phyloP scores from a whole-genome alignment of 352 stramenopile species.

The Phytophthora capsici region DNA sequence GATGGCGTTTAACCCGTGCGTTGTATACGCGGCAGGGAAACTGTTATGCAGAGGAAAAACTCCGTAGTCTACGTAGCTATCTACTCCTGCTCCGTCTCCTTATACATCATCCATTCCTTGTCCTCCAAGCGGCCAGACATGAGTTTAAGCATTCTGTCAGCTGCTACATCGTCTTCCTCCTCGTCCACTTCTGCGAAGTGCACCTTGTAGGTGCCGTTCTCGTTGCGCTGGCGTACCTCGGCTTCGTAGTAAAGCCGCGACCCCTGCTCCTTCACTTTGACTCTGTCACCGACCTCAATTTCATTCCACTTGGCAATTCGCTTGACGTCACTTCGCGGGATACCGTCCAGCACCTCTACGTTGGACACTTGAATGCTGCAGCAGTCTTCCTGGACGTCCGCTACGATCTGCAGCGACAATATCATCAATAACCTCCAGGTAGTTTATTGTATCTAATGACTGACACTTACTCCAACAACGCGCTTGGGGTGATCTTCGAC shows the following conservation, averaged over 20 bases:
- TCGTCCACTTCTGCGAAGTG: constrained; percentile 67
- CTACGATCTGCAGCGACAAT: constrained; percentile 44
- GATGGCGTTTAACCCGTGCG: constrained; percentile 8
- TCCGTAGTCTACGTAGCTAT: constrained; percentile 5
- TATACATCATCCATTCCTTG: constrained; percentile 82
- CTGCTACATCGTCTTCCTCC: constrained; percentile 50
- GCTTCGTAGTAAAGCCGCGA: constrained; percentile 70
- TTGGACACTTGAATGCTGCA: constrained; percentile 67
- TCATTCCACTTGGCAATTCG: constrained; percentile 71
- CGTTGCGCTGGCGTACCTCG: constrained; percentile 54
- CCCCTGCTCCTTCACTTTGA: constrained; percentile 72
- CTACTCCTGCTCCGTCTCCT: constrained; percentile 45
- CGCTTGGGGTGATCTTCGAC: constrained; percentile 54
- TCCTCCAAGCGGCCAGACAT: constrained; percentile 71
- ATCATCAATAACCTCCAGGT: background rate
- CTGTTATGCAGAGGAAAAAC: constrained; percentile 14
- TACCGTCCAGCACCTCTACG: constrained; percentile 47
- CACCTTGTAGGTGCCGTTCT: constrained; percentile 69
- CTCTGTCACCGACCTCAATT: constrained; percentile 64
- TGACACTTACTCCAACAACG: constrained; percentile 56
- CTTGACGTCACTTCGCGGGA: constrained; percentile 51
- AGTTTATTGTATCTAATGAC: background rate
- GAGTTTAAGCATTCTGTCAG: constrained; percentile 62
- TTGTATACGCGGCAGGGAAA: constrained; percentile 9
- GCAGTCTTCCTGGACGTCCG: constrained; percentile 48